These are phyloP conservation scores for Aspergillus neotritici DNA, from an alignment of 2,329 filamentous ascomycete species.

Conservation along the genomic window DNA sequence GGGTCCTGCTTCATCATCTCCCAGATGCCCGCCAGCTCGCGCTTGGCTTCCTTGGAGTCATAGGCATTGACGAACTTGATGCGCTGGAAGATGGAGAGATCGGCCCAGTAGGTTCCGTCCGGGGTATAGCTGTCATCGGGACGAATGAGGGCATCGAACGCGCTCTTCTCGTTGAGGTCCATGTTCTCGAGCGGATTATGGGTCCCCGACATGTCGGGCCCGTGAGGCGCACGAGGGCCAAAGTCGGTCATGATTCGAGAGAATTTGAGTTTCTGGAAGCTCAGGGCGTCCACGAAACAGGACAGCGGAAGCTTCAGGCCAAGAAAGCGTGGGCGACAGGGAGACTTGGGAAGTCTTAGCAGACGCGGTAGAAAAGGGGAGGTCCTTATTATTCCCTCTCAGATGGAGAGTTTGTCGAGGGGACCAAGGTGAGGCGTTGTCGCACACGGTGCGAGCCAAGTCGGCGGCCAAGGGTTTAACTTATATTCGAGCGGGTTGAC, in stretches of 20 bases:
- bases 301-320: slow-evolving; percentile 10
- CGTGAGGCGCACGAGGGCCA: slow-evolving; percentile 42
- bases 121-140: slow-evolving; percentile 82
- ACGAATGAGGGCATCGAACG: slow-evolving; percentile 74
- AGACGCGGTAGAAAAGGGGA: slow-evolving; percentile 2
- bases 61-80: slow-evolving; percentile 69
- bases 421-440: slow-evolving; percentile 12
- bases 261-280: slow-evolving; percentile 13
- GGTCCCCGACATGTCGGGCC: slow-evolving; percentile 42
- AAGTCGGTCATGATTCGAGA: slow-evolving; percentile 34
- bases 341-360: slow-evolving; percentile 5
- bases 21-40: slow-evolving; percentile 64
- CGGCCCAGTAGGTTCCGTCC: slow-evolving; percentile 88
- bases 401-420: slow-evolving; percentile 3
- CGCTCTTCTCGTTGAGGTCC: slow-evolving; percentile 53
- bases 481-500: slow-evolving; percentile 14
- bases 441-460: slow-evolving; percentile 20
- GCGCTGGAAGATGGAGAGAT: slow-evolving; percentile 66
- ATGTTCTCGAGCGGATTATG: slow-evolving; percentile 46
- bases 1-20: slow-evolving; percentile 81
- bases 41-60: slow-evolving; percentile 62
- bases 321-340: no score
- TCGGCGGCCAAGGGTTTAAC: slow-evolving; percentile 9
- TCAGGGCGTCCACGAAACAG: slow-evolving; percentile 8
- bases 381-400: slow-evolving; percentile 7